Percentiles rank a stretch among this genome's conserved stretches.
phyloP scores from a whole-genome alignment of 352 stramenopile genomes.

The Phytophthora kernoviae region DNA sequence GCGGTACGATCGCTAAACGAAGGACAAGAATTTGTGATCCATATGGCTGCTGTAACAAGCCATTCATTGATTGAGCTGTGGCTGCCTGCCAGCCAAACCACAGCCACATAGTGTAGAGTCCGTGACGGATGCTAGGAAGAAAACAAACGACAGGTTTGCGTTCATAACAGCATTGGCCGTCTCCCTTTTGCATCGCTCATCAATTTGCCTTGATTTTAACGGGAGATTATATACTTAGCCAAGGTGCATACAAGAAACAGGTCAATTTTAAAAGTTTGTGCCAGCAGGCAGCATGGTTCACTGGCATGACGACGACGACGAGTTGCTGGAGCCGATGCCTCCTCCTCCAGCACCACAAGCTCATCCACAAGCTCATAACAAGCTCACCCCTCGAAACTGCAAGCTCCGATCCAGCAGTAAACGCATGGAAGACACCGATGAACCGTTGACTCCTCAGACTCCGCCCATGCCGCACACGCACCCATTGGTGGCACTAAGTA shows the following conservation, averaged over 20 bases:
- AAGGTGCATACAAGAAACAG: background rate
- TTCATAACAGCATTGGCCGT: background rate
- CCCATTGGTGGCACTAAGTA: constrained; percentile 42
- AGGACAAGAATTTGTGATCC: constrained; percentile 1
- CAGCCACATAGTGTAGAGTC: constrained; percentile 36
- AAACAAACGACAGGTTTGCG: constrained; percentile 22
- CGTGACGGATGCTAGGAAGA: constrained; percentile 25
- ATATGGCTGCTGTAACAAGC: background rate
- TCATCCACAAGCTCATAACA: constrained; percentile 22
- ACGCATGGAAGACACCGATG: constrained; percentile 22
- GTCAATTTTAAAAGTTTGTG: constrained; percentile 7
- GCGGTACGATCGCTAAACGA: constrained; percentile 64
- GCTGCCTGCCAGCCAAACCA: background rate
- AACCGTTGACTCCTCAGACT: constrained; percentile 33
- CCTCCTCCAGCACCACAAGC: constrained; percentile 48
- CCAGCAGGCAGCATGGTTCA: constrained; percentile 5
- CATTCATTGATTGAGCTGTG: constrained; percentile 1
- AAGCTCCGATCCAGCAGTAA: background rate
- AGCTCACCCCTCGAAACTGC: constrained; percentile 5
- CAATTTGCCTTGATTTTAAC: background rate
- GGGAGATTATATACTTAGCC: background rate
- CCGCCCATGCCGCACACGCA: constrained; percentile 60
- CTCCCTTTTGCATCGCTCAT: constrained; percentile 6
- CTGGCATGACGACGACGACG: constrained; percentile 34
- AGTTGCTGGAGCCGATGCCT: constrained; percentile 57